Conservation (phyloP, 176 grass and related monocot genomes). For the Carex pumila region DNA sequence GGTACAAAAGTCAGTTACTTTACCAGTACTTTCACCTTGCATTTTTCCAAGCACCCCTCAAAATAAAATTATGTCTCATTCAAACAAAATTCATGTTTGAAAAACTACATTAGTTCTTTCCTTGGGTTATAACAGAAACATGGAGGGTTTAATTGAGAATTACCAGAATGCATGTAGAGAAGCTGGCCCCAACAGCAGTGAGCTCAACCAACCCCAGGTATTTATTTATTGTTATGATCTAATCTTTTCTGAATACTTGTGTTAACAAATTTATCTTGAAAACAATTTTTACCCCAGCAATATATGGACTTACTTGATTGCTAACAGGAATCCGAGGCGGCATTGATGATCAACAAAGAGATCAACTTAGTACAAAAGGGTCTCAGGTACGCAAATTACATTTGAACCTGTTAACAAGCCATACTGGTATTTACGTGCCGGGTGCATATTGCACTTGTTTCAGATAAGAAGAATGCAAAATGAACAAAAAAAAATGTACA, state of each 20-base stretch:
- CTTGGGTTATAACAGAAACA: slow-evolving; percentile 8
- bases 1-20: neutral
- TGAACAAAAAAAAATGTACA: neutral
- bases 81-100: neutral
- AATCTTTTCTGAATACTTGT: neutral
- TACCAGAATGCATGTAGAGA: slow-evolving; percentile 24
- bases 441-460: neutral
- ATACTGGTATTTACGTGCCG: neutral
- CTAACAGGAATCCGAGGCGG: slow-evolving; percentile 21
- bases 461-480: neutral
- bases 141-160: slow-evolving; percentile 29
- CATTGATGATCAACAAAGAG: slow-evolving; percentile 24
- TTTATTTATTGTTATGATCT: neutral
- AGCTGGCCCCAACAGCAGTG: neutral
- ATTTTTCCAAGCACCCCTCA: neutral
- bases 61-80: neutral
- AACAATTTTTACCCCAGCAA: neutral
- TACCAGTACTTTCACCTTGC: too few species aligned
- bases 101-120: neutral
- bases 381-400: slow-evolving; percentile 20
- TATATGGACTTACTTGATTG: neutral
- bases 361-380: slow-evolving; percentile 32
- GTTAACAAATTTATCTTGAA: neutral
- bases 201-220: slow-evolving; percentile 21
- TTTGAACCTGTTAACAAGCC: neutral